These are phyloP conservation scores for Suillus variegatus DNA, from an alignment of 768 basidiomycete species.

Conservation along the genomic window DNA sequence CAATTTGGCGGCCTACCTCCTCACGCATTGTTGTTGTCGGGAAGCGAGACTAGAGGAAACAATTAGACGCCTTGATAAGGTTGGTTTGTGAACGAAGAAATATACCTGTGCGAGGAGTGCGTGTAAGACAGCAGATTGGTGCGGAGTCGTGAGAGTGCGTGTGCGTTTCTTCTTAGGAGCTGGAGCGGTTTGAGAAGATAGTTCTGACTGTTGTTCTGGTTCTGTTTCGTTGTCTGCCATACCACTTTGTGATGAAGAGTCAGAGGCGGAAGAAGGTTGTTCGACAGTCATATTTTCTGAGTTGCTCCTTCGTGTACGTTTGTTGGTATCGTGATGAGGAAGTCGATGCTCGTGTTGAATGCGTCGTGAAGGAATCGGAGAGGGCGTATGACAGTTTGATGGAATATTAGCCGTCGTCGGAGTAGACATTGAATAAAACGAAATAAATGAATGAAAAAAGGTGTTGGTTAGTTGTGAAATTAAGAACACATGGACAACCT, in stretches of 20 bases:
- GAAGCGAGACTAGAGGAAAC: constrained; percentile 69
- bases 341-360: constrained; percentile 17
- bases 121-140: constrained; percentile 86
- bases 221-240: constrained; percentile 64
- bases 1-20: constrained; percentile 83
- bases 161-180: constrained; percentile 67
- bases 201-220: constrained; percentile 43
- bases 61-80: not conserved
- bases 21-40: constrained; percentile 87
- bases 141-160: constrained; percentile 84
- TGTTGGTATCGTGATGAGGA: constrained; percentile 11
- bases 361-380: constrained; percentile 22
- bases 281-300: constrained; percentile 21
- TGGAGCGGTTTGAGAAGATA: constrained; percentile 34
- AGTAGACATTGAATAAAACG: constrained; percentile 28
- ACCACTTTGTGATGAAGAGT: constrained; percentile 53
- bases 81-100: not conserved
- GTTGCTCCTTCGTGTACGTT: constrained; percentile 19
- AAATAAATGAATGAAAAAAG: constrained; percentile 24
- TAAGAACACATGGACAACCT: constrained; percentile 19
- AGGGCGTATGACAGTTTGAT: constrained; percentile 15
- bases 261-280: constrained; percentile 30
- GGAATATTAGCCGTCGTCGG: constrained; percentile 24
- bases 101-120: constrained; percentile 82
- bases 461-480: constrained; percentile 7